A percentile compares a stretch with the other conserved stretches of the same genome.
Evolutionary conservation across 1,284 basidiomycete species (phyloP).

Genomic region (Cutaneotrichosporon sp.): DNA sequence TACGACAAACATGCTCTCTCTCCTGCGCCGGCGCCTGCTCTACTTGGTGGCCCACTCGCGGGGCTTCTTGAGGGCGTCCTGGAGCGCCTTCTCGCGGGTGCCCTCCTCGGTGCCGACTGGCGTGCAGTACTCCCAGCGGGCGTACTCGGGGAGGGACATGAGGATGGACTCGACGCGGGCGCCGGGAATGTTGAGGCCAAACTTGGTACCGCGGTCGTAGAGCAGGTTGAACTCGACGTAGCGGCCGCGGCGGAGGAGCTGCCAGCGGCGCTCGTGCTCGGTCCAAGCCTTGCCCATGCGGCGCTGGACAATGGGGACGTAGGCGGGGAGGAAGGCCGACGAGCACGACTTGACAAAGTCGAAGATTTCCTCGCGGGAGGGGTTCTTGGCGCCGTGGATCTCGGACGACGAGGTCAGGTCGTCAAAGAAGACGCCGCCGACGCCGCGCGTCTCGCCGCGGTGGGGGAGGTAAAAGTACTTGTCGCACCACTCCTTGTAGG

Average conservation of each 20-base stretch:
- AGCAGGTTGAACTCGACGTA: conserved; percentile 96
- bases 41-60: conserved; percentile 63
- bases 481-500: conserved; percentile 96
- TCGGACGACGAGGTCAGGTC: conserved; percentile 62
- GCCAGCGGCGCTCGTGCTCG: conserved; percentile 75
- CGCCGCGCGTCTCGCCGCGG: conserved; percentile 81
- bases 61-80: conserved; percentile 69
- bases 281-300: conserved; percentile 62
- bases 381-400: conserved; percentile 39
- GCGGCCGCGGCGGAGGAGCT: conserved; percentile 80
- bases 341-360: conserved; percentile 66
- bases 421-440: conserved; percentile 97
- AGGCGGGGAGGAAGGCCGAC: conserved; percentile 80
- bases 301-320: conserved; percentile 74
- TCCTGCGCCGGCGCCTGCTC: no score
- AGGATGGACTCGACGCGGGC: conserved; percentile 90
- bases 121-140: conserved; percentile 91
- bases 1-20: conserved; percentile 1
- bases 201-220: conserved; percentile 68
- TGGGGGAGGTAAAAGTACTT: conserved; percentile 94
- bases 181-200: conserved; percentile 86
- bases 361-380: conserved; percentile 69
- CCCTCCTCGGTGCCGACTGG: conserved; percentile 70
- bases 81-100: conserved; percentile 69
- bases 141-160: conserved; percentile 85